Percentiles rank a stretch among this genome's conserved stretches.
Evolutionary conservation across 2,329 filamentous ascomycete genomes (phyloP).

Genomic region (Tolypocladium guangdongense): DNA sequence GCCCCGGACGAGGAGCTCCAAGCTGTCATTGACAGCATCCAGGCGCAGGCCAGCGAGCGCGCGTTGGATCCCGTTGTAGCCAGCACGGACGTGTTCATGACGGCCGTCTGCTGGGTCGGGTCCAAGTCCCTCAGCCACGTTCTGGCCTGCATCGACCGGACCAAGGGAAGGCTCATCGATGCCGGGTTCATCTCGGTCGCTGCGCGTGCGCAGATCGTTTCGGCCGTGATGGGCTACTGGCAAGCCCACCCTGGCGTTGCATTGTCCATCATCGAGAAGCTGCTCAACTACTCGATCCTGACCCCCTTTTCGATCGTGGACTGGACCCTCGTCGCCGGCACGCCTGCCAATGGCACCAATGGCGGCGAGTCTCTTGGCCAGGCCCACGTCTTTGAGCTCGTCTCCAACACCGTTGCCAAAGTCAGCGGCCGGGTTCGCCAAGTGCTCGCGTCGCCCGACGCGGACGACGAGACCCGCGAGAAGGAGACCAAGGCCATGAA

Average conservation of each 20-base stretch:
- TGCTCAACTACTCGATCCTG: slow-evolving; percentile 93
- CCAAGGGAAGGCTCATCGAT: slow-evolving; percentile 76
- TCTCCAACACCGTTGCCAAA: slow-evolving; percentile 79
- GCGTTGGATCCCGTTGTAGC: slow-evolving; percentile 69
- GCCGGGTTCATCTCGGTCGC: slow-evolving; percentile 64
- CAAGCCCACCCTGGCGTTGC: slow-evolving; percentile 82
- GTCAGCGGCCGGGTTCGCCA: slow-evolving; percentile 80
- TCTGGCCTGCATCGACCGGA: slow-evolving; percentile 88
- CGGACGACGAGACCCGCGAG: slow-evolving; percentile 54
- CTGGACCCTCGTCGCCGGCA: slow-evolving; percentile 64
- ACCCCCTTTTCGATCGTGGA: slow-evolving; percentile 76
- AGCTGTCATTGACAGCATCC: slow-evolving; percentile 66
- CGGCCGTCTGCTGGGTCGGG: slow-evolving; percentile 83
- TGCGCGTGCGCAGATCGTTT: slow-evolving; percentile 79
- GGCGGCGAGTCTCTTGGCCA: slow-evolving; percentile 60
- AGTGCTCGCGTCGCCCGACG: slow-evolving; percentile 52
- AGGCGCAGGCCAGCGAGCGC: slow-evolving; percentile 60
- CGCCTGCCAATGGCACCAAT: slow-evolving; percentile 34
- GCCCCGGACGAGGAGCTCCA: slow-evolving; percentile 80
- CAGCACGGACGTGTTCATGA: slow-evolving; percentile 92
- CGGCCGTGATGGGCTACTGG: slow-evolving; percentile 89
- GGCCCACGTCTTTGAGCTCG: slow-evolving; percentile 78
- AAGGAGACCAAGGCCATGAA: slow-evolving; percentile 66
- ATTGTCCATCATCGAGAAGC: slow-evolving; percentile 87
- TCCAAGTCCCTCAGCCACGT: slow-evolving; percentile 95